phyloP scores from a whole-genome alignment of 768 basidiomycete genomes.

The Exsudoporus frostii region DNA sequence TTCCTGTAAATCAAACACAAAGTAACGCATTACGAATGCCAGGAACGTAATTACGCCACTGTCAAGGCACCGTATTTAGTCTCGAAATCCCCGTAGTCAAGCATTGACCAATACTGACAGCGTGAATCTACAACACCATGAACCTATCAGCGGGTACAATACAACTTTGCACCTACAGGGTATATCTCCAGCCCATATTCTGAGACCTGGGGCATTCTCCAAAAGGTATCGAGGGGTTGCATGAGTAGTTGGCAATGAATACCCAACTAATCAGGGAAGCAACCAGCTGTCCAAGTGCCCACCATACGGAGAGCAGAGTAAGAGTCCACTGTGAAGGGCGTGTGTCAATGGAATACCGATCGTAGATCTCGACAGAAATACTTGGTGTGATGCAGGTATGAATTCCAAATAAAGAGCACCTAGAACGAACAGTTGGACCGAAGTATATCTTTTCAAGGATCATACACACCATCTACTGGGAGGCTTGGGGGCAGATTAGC shows the following conservation, averaged over 20 bases:
- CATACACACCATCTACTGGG: conserved; percentile 43
- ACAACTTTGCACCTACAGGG: conserved; percentile 31
- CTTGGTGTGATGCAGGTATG: conserved; percentile 42
- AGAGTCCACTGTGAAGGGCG: conserved; percentile 43
- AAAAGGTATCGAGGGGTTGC: conserved; percentile 29
- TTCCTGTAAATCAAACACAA: conserved; percentile 58
- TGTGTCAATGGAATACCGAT: background rate
- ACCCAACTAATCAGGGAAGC: conserved; percentile 53
- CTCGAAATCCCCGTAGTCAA: background rate
- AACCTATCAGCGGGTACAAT: background rate
- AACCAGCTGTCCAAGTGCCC: conserved; percentile 49
- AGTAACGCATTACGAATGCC: conserved; percentile 53
- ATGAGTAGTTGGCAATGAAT: conserved; percentile 56
- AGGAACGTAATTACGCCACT: conserved; percentile 49
- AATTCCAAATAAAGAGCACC: conserved; percentile 46
- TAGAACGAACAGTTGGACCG: conserved; percentile 16
- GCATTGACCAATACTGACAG: conserved; percentile 31
- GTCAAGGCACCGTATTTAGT: background rate
- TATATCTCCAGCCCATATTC: conserved; percentile 65
- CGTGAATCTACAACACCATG: conserved; percentile 32
- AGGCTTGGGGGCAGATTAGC: conserved; percentile 29
- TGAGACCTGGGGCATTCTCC: conserved; percentile 44
- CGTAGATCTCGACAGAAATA: conserved; percentile 1
- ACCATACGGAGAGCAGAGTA: conserved; percentile 53
- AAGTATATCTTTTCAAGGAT: background rate